phyloP scores from a whole-genome alignment of 2,329 filamentous ascomycete genomes.

The Trichothecium sympodiale region DNA sequence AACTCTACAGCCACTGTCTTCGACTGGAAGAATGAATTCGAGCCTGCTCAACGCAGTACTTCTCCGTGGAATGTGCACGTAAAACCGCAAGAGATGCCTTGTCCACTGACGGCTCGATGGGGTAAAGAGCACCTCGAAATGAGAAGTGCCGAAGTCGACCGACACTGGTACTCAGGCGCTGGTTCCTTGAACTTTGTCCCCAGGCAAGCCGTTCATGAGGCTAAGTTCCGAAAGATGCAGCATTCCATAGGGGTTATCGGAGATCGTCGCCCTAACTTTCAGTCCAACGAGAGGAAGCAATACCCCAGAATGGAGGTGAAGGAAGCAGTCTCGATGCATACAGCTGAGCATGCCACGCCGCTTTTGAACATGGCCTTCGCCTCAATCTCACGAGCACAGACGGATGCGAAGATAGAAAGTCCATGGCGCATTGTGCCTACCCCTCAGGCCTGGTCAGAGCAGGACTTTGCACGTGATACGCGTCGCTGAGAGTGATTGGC shows the following conservation, averaged over 20 bases:
- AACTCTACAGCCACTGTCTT: no score
- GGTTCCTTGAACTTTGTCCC: conserved; percentile 22
- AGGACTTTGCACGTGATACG: no score
- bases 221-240: conserved; percentile 14
- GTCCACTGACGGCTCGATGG: conserved; percentile 9
- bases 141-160: conserved; percentile 18
- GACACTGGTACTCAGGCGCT: conserved; percentile 27
- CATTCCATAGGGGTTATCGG: conserved; percentile 25
- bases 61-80: no score
- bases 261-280: conserved; percentile 19
- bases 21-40: no score
- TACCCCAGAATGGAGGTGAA: conserved; percentile 20
- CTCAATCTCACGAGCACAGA: conserved; percentile 5
- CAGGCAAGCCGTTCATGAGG: conserved; percentile 18
- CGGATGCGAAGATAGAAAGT: no score
- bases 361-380: conserved; percentile 30
- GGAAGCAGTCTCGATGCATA: conserved; percentile 25
- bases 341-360: conserved; percentile 26
- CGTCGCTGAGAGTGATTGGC: no score
- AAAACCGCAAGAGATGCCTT: conserved; percentile 5
- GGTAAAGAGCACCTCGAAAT: conserved; percentile 12
- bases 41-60: no score
- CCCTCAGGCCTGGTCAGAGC: no score
- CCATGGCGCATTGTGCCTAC: no score
- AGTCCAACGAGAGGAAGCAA: conserved; percentile 10